Evolutionary conservation across 495 filamentous ascomycete species (phyloP).

Genomic region (Talaromyces stipitatus): DNA sequence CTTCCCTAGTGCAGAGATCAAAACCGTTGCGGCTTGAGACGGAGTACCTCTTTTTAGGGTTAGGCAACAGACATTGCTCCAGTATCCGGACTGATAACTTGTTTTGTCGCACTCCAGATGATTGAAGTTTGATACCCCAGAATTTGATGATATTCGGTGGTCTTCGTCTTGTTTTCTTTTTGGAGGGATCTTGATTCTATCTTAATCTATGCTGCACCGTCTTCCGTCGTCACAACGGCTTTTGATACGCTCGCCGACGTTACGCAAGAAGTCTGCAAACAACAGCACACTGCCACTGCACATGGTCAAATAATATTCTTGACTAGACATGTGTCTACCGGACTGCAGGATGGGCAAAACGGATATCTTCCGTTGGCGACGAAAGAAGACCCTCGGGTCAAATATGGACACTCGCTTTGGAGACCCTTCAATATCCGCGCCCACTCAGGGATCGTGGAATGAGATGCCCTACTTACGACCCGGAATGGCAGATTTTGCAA

Average conservation of each 20-base stretch:
- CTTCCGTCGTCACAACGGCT: not conserved
- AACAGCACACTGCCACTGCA: not conserved
- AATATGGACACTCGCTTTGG: slow-evolving; percentile 37
- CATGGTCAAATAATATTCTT: not conserved
- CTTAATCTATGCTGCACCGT: not conserved
- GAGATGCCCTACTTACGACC: slow-evolving; percentile 10
- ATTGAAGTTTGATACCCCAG: not conserved
- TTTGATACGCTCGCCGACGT: not conserved
- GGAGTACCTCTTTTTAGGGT: not conserved
- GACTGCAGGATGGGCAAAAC: not conserved
- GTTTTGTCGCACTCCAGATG: not conserved
- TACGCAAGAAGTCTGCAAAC: not conserved
- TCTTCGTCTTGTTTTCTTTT: not conserved
- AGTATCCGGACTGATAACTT: not conserved
- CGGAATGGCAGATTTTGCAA: not conserved
- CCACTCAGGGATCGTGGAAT: slow-evolving; percentile 38
- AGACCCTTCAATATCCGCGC: slow-evolving; percentile 33
- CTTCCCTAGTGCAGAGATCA: not conserved
- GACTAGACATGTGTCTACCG: slow-evolving; percentile 2
- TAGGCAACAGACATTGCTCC: not conserved
- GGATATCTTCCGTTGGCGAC: slow-evolving; percentile 20
- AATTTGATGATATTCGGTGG: not conserved
- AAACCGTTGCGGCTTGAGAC: not conserved
- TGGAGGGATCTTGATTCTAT: not conserved
- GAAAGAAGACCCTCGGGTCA: slow-evolving; percentile 32